These are phyloP conservation scores for Phyllosticta citribraziliensis DNA, from an alignment of 2,329 filamentous ascomycete genomes.

Conservation along the genomic window DNA sequence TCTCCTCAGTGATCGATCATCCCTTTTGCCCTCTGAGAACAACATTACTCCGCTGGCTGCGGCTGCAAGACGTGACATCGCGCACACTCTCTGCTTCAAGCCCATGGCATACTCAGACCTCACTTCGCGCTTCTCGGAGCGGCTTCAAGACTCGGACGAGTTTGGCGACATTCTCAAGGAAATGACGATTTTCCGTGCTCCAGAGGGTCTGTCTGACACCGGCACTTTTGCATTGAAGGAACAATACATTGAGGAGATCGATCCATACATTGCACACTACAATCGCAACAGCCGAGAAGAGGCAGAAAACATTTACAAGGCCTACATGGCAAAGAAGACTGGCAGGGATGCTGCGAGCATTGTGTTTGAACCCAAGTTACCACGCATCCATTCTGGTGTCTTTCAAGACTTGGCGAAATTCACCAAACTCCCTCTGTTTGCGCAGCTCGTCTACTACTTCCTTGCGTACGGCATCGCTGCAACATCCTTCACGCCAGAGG, in stretches of 20 bases:
- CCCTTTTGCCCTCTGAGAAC: slow-evolving; percentile 59
- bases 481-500: slow-evolving; percentile 56
- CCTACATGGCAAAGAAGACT: slow-evolving; percentile 77
- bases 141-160: slow-evolving; percentile 78
- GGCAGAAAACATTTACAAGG: slow-evolving; percentile 79
- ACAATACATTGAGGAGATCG: slow-evolving; percentile 76
- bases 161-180: slow-evolving; percentile 77
- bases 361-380: slow-evolving; percentile 81
- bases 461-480: slow-evolving; percentile 70
- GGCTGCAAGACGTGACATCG: slow-evolving; percentile 78
- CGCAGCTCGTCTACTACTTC: slow-evolving; percentile 81
- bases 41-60: slow-evolving; percentile 55
- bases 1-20: slow-evolving; percentile 77
- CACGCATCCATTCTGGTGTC: slow-evolving; percentile 63
- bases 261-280: slow-evolving; percentile 93
- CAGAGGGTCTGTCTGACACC: slow-evolving; percentile 83
- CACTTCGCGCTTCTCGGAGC: slow-evolving; percentile 74
- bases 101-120: slow-evolving; percentile 92
- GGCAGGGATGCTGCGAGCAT: slow-evolving; percentile 73
- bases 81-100: slow-evolving; percentile 91
- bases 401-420: slow-evolving; percentile 72
- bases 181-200: slow-evolving; percentile 80
- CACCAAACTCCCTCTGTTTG: slow-evolving; percentile 75
- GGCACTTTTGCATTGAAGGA: slow-evolving; percentile 90
- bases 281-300: slow-evolving; percentile 96